phyloP scores from a whole-genome alignment of 2,329 filamentous ascomycete genomes.

The Fusarium clavum region DNA sequence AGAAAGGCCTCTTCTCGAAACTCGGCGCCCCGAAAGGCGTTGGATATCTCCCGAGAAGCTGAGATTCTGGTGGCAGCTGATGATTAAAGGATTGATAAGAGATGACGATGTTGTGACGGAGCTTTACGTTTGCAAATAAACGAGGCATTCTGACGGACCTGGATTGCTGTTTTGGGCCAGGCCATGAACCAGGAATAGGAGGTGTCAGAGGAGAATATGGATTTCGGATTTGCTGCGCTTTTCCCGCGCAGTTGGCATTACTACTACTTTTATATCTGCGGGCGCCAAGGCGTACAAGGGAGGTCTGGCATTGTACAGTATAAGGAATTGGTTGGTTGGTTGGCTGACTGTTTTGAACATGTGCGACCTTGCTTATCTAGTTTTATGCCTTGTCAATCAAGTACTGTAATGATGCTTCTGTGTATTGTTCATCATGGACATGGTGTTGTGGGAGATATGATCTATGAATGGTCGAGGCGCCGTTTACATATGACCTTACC shows the following conservation, averaged over 20 bases:
- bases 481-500: neutral
- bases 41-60: constrained; percentile 35
- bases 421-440: neutral
- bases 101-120: constrained; percentile 18
- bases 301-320: constrained; percentile 37
- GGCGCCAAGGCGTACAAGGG: constrained; percentile 36
- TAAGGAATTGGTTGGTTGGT: constrained; percentile 22
- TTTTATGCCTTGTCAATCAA: constrained; percentile 30
- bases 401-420: constrained; percentile 26
- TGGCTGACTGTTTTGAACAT: constrained; percentile 17
- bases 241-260: constrained; percentile 1
- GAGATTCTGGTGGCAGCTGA: constrained; percentile 42
- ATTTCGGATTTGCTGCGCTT: constrained; percentile 13
- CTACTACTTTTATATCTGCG: constrained; percentile 8
- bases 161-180: constrained; percentile 10
- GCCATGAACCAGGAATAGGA: constrained; percentile 17
- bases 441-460: neutral
- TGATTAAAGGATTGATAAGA: constrained; percentile 14
- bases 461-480: neutral
- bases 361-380: constrained; percentile 31
- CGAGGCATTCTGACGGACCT: constrained; percentile 32
- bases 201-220: neutral
- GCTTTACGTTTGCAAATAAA: constrained; percentile 26
- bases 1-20: constrained; percentile 21
- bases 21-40: constrained; percentile 35